Conservation (phyloP, 305 asterid species). For the Lippia alba region DNA sequence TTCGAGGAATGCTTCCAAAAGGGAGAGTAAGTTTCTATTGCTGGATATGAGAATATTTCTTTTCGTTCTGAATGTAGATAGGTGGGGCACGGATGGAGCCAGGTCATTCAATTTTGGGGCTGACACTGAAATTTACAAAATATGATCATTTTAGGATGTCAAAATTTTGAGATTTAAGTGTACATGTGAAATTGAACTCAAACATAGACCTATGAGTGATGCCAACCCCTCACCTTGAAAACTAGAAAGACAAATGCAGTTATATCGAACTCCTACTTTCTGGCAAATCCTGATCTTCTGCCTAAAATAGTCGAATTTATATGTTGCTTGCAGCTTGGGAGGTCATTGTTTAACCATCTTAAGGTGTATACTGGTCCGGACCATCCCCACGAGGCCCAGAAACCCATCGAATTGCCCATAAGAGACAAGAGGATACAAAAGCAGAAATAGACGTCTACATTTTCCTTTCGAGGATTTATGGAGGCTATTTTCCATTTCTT, state of each 20-base stretch:
- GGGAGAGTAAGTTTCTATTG: constrained; percentile 67
- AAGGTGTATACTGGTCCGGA: constrained; percentile 90
- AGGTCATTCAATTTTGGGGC: neutral
- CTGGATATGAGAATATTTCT: constrained; percentile 2
- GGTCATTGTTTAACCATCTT: constrained; percentile 80
- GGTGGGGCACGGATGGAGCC: neutral
- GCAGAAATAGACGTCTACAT: constrained; percentile 38
- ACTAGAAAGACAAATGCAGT: too few relatives aligned
- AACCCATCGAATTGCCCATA: constrained; percentile 77
- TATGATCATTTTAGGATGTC: neutral
- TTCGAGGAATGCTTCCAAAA: constrained; percentile 97
- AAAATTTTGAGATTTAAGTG: neutral
- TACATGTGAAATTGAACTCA: neutral
- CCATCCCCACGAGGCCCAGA: constrained; percentile 94
- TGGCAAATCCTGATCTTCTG: neutral
- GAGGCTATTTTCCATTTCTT: constrained; percentile 12
- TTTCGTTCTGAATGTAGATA: constrained; percentile 16
- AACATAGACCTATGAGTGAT: neutral
- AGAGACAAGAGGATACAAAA: constrained; percentile 88
- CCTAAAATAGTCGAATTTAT: constrained; percentile 18
- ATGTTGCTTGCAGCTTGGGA: constrained; percentile 78
- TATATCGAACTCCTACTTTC: neutral
- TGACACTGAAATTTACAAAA: neutral
- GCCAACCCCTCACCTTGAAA: neutral
- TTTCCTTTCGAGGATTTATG: constrained; percentile 5